Conservation (phyloP, 306 rosid genomes). For the Astragalus glycyphyllos region DNA sequence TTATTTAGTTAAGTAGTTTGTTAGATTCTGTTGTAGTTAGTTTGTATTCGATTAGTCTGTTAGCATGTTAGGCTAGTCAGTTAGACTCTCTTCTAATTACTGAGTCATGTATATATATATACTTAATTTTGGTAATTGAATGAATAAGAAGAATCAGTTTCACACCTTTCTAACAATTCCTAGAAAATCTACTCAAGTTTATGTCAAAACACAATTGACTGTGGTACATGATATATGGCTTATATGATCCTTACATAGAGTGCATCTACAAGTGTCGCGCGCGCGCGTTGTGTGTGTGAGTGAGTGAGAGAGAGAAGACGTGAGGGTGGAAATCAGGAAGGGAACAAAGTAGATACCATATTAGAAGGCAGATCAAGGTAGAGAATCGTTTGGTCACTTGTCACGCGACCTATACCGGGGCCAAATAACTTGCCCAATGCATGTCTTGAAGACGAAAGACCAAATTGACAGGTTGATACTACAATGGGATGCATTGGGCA, state of each 20-base stretch:
- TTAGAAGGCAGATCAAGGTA: constrained; percentile 85
- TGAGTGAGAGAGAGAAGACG: not conserved
- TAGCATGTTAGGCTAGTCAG: no score
- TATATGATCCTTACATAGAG: not conserved
- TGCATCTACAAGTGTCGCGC: no score
- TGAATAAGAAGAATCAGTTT: no score
- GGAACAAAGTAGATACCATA: constrained; percentile 61
- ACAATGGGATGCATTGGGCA: not conserved
- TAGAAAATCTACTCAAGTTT: not conserved
- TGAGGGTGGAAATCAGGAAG: not conserved
- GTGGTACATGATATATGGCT: not conserved
- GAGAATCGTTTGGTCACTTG: constrained; percentile 59
- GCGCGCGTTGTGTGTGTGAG: no score
- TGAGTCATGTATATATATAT: no score
- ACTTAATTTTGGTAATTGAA: no score
- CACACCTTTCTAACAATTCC: no score
- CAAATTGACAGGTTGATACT: constrained; percentile 15
- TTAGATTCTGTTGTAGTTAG: no score
- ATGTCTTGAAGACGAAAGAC: constrained; percentile 44
- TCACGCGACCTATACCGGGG: constrained; percentile 56
- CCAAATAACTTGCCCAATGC: constrained; percentile 69
- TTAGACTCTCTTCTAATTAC: no score
- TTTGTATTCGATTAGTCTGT: no score
- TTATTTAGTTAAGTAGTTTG: no score
- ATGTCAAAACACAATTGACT: not conserved